Evolutionary conservation across 352 stramenopile genomes (phyloP).

Genomic region (Pythium grandisporangium): DNA sequence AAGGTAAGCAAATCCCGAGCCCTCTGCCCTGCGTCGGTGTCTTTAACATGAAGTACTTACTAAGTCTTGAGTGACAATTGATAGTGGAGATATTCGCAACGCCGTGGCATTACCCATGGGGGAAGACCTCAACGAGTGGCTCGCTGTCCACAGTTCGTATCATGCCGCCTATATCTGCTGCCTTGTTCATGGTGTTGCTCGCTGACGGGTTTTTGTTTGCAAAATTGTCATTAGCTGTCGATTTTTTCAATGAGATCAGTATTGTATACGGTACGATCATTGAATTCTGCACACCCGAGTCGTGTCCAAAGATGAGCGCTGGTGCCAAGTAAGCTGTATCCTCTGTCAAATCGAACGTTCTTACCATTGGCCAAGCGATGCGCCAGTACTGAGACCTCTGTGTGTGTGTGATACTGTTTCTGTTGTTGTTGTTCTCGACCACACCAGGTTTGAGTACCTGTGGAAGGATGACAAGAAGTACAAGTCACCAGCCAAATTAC

Average conservation of each 20-base stretch:
- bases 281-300: slow-evolving; percentile 64
- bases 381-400: too few relatives aligned
- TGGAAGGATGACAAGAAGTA: slow-evolving; percentile 76
- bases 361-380: too few relatives aligned
- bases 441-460: slow-evolving; percentile 75
- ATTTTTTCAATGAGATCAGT: slow-evolving; percentile 94
- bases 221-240: slow-evolving; percentile 49
- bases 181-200: background rate
- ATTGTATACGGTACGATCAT: slow-evolving; percentile 89
- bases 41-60: too few relatives aligned
- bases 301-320: slow-evolving; percentile 68
- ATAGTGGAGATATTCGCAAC: slow-evolving; percentile 56
- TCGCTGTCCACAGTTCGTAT: slow-evolving; percentile 83
- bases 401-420: too few relatives aligned
- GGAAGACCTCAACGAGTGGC: slow-evolving; percentile 89
- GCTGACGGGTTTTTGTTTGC: background rate
- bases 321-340: slow-evolving; percentile 49
- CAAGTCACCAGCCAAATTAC: slow-evolving; percentile 60
- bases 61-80: background rate
- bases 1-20: slow-evolving; percentile 29
- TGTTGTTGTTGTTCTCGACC: background rate
- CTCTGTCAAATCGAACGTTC: too few relatives aligned
- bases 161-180: too few relatives aligned
- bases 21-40: too few relatives aligned
- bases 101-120: slow-evolving; percentile 51